phyloP scores from a whole-genome alignment of 1,284 basidiomycete genomes.

The Ganoderma resinaceum region DNA sequence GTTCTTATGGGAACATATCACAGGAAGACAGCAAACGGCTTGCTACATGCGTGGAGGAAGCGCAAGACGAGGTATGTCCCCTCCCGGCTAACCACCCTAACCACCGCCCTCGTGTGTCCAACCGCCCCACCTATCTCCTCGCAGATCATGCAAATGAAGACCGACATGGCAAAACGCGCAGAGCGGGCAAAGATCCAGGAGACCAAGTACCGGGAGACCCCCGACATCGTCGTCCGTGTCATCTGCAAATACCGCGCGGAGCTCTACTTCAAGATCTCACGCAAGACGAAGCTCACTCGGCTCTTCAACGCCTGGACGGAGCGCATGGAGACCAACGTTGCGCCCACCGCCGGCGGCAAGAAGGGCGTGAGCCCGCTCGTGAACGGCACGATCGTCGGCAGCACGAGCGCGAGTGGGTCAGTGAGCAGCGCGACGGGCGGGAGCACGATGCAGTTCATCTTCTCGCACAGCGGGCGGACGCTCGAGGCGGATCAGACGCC shows the following conservation, averaged over 20 bases:
- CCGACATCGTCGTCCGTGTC: conserved; percentile 85
- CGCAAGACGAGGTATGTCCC: conserved; percentile 73
- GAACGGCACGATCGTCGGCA: conserved; percentile 55
- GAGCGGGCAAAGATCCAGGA: conserved; percentile 79
- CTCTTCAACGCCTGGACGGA: conserved; percentile 88
- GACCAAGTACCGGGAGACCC: conserved; percentile 77
- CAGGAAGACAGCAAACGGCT: conserved; percentile 85
- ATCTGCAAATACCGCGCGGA: conserved; percentile 86
- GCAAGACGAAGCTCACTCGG: conserved; percentile 81
- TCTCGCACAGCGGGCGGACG: conserved; percentile 78
- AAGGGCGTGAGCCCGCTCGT: conserved; percentile 43
- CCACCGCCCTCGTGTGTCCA: neutral
- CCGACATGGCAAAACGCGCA: conserved; percentile 75
- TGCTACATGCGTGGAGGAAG: conserved; percentile 79
- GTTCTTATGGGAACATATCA: conserved; percentile 26
- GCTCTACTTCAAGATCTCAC: conserved; percentile 87
- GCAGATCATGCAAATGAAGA: conserved; percentile 79
- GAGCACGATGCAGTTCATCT: conserved; percentile 69
- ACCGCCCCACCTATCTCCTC: conserved; percentile 5
- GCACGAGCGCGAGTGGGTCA: conserved; percentile 33
- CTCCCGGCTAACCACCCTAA: conserved; percentile 1
- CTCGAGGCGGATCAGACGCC: conserved; percentile 80
- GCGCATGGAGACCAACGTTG: conserved; percentile 67
- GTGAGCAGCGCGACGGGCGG: conserved; percentile 36
- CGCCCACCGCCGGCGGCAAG: conserved; percentile 15